phyloP scores from a whole-genome alignment of 331 rosid species.

The Telfairia occidentalis region DNA sequence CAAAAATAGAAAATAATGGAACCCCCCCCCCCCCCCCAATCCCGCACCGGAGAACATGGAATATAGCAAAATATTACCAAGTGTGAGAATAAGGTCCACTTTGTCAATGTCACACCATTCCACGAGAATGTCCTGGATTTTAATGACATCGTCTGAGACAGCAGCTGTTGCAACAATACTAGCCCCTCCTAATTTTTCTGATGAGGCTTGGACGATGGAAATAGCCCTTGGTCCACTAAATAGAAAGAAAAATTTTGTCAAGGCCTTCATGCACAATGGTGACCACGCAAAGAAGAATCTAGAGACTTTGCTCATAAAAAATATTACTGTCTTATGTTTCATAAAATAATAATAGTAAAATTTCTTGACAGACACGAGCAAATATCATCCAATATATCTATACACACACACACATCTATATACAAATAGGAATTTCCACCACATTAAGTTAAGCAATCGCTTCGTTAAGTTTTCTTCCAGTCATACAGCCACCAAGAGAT shows the following conservation, averaged over 20 bases:
- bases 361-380: not conserved
- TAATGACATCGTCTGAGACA: slow-evolving; percentile 61
- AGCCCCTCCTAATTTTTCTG: slow-evolving; percentile 82
- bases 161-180: slow-evolving; percentile 58
- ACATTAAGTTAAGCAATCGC: too few relatives aligned
- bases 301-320: too few relatives aligned
- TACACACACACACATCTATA: too few relatives aligned
- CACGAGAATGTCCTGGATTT: slow-evolving; percentile 58
- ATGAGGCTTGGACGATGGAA: slow-evolving; percentile 64
- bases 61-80: slow-evolving; percentile 35
- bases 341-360: not conserved
- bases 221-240: slow-evolving; percentile 89
- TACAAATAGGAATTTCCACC: too few relatives aligned
- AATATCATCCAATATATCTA: too few relatives aligned
- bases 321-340: too few relatives aligned
- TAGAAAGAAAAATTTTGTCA: slow-evolving; percentile 3
- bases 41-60: not conserved
- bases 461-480: too few relatives aligned
- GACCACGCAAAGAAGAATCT: not conserved
- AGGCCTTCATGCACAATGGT: slow-evolving; percentile 9
- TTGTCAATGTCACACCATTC: slow-evolving; percentile 70
- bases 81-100: slow-evolving; percentile 85
- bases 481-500: not conserved
- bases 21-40: not conserved
- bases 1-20: slow-evolving; percentile 8